Evolutionary conservation across 805 yeast genomes (phyloP).

Genomic region (Starmerella stellata): DNA sequence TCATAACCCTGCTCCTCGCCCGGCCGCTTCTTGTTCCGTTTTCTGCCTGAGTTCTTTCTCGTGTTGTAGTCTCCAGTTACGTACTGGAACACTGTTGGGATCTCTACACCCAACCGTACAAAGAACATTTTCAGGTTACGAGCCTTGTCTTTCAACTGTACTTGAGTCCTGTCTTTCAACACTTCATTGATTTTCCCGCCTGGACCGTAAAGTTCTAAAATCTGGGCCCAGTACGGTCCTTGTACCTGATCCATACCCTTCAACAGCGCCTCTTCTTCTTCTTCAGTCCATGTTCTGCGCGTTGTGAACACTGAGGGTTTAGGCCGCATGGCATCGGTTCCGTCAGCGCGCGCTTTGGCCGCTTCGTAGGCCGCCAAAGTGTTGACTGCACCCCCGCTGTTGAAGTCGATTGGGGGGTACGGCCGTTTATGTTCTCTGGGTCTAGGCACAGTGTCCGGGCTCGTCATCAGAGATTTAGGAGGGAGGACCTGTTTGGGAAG

Average conservation of each 20-base stretch:
- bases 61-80: slow-evolving; percentile 61
- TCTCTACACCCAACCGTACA: slow-evolving; percentile 51
- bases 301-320: slow-evolving; percentile 17
- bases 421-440: neutral
- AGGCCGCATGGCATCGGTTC: slow-evolving; percentile 15
- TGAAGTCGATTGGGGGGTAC: neutral
- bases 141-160: slow-evolving; percentile 90
- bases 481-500: slow-evolving; percentile 14
- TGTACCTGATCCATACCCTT: slow-evolving; percentile 55
- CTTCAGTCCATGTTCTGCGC: slow-evolving; percentile 69
- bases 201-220: slow-evolving; percentile 77
- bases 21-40: neutral
- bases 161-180: slow-evolving; percentile 71
- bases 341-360: slow-evolving; percentile 16
- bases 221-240: slow-evolving; percentile 91
- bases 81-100: slow-evolving; percentile 61
- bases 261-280: slow-evolving; percentile 69
- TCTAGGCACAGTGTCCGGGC: neutral
- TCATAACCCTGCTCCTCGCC: too few relatives aligned
- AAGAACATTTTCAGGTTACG: slow-evolving; percentile 86
- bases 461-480: neutral
- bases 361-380: slow-evolving; percentile 19
- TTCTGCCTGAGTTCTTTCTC: slow-evolving; percentile 14
- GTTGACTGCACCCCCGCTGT: slow-evolving; percentile 8
- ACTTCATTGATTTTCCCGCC: slow-evolving; percentile 78